Evolutionary conservation across 768 basidiomycete genomes (phyloP), one percentile per base, ranked within the genome.

Genomic region (Pleurotus citrinopileatus): DNA sequence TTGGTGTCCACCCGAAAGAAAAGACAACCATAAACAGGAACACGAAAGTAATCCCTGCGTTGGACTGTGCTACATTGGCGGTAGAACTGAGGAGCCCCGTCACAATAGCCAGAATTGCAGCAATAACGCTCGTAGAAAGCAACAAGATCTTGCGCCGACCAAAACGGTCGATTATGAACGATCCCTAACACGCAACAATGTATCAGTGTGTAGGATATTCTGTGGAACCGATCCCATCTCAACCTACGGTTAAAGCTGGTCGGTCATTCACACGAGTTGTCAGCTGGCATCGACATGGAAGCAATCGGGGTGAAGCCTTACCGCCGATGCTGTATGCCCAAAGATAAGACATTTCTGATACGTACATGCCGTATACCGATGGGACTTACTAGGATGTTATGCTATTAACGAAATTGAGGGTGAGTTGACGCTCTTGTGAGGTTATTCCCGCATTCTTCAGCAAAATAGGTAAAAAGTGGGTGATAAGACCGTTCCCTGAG

Each of bases 1-100:
- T 78, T 1, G 80, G 75, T 2, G 81, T 83, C 75, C 75, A 81
- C 43, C 80, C 80, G 58, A 79, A 77, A 3, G 78, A 79, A 62
- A 74, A 83, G 27, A 77, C 69, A 7, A 78, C 75, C 75, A 76
- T 77, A 65, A 78, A 78, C 52, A 78, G 59, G 59, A 72, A 77
- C 19, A 77, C 75, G 59, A 81, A 81, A 0, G 74, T 68, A 51
- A 83, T 79, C 2, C 80, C 81, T 2, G 80, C 79, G 57, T 74
- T 80, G 13, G 77, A 67, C 17, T 76, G 68, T 7, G 63, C 64
- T 1, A 60, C 57, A 55, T 63, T 73, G 42, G 67, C 71, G 48
- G 60, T 58, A 6, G 59, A 58, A 48, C 75, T 74, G 17, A 82
- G 67, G 5, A 83, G 66, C 1, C 73, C 79, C 15, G 74, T 73